A percentile compares a stretch with the other conserved stretches of the same genome.
Conservation (phyloP, 441 rosid genomes). For the Sinapis alba region DNA sequence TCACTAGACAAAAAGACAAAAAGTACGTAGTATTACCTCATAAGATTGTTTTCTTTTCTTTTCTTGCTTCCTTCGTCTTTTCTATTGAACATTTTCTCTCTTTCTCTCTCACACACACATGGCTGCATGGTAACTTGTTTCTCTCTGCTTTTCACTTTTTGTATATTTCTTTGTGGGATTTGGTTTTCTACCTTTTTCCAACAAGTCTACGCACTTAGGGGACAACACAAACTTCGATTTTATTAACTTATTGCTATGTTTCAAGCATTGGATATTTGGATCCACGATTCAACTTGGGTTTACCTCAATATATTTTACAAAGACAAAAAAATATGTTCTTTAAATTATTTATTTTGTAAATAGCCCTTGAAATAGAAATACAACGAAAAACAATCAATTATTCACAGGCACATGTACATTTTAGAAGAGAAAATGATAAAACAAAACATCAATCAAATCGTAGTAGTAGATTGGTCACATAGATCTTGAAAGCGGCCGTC, state of each 20-base stretch:
- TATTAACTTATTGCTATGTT: neutral
- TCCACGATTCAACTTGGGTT: neutral
- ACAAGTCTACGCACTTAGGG: constrained; percentile 11
- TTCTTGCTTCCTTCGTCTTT: constrained; percentile 10
- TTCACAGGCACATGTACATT: neutral
- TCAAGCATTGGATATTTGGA: neutral
- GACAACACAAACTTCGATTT: constrained; percentile 22
- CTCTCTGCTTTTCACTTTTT: constrained; percentile 26
- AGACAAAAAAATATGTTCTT: neutral
- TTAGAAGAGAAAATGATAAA: neutral
- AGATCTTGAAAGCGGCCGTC: neutral
- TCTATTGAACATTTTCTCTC: constrained; percentile 11
- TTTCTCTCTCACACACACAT: constrained; percentile 17
- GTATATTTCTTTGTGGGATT: constrained; percentile 10
- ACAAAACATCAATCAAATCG: neutral
- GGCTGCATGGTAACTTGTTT: constrained; percentile 44
- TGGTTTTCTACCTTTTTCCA: constrained; percentile 16
- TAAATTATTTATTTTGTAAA: neutral
- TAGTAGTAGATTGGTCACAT: neutral
- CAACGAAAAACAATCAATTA: neutral
- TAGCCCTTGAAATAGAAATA: neutral
- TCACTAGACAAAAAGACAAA: constrained; percentile 41
- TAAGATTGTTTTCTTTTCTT: constrained; percentile 17
- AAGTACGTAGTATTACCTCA: constrained; percentile 29
- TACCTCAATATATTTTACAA: neutral